phyloP scores from a whole-genome alignment of 2,329 filamentous ascomycete genomes.

The Plectosphaerella cucumerina region DNA sequence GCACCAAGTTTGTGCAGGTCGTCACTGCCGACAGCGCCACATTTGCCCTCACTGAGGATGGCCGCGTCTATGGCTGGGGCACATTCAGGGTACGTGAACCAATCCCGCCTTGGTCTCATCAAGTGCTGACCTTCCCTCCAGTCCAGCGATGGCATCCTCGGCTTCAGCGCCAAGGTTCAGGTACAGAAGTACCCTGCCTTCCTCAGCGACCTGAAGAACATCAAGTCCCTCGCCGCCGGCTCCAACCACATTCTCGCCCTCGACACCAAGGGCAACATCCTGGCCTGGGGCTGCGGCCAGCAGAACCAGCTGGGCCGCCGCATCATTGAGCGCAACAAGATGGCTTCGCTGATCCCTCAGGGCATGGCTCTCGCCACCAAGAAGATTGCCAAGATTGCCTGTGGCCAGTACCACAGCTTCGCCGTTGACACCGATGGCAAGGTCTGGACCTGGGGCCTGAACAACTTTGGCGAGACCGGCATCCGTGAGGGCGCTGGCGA shows the following conservation, averaged over 20 bases:
- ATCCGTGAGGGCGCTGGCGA: constrained; percentile 55
- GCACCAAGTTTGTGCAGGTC: constrained; percentile 60
- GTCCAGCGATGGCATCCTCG: constrained; percentile 60
- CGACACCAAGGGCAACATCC: constrained; percentile 59
- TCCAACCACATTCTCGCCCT: constrained; percentile 70
- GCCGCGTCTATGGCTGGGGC: constrained; percentile 78
- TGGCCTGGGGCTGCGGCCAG: constrained; percentile 69
- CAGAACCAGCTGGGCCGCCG: constrained; percentile 61
- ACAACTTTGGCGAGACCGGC: constrained; percentile 81
- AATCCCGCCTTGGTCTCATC: not conserved
- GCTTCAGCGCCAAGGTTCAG: constrained; percentile 52
- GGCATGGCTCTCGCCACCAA: constrained; percentile 58
- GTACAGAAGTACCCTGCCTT: constrained; percentile 41
- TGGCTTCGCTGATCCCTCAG: constrained; percentile 58
- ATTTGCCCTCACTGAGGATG: constrained; percentile 71
- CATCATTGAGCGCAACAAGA: constrained; percentile 56
- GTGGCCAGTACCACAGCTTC: constrained; percentile 78
- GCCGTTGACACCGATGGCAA: constrained; percentile 66
- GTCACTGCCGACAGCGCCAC: constrained; percentile 70
- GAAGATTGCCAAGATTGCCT: constrained; percentile 61
- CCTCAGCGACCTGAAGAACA: constrained; percentile 59
- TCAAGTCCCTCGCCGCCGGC: constrained; percentile 60
- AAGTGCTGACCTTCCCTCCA: constrained; percentile 3
- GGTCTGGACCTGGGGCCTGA: constrained; percentile 80
- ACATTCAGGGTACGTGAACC: constrained; percentile 55